Evolutionary conservation across 1,139 yeast species (phyloP), one percentile per base, ranked within the genome.

Genomic region (Sugiyamaella sp.): DNA sequence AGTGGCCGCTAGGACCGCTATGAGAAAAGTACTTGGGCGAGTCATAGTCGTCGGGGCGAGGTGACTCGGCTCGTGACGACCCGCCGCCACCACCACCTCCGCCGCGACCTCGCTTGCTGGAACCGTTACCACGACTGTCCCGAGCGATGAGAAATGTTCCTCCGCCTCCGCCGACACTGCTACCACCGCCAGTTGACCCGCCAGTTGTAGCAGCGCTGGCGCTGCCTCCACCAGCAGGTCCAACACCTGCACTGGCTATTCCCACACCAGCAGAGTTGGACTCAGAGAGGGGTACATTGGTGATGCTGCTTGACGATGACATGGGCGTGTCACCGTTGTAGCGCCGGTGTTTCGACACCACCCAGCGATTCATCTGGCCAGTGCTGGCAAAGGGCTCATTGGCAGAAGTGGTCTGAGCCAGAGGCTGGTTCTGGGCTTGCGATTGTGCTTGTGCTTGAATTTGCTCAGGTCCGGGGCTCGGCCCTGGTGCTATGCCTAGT

Each of bases 321-420:
- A 46, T 46, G 10, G 50, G 50, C 14, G 50, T 46, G 14, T 46
- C 50, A 25, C 50, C 50, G 16, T 29, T 46, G 3, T 37, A 38
- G 38, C 45, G 21, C 33, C 33, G 32, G 40, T 44, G 48, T 24
- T 44, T 44, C 6, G 48, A 44, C 2, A 44, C 29, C 35, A 44
- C 41, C 48, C 48, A 44, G n/a, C 47, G 38, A 17, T 33, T 44
- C 39, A 44, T 44, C 20, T 43, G 46, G 9, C 33, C 46, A 2
- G 19, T 27, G 29, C 29, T 43, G 21, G 3, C 46, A 29, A 16
- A 29, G 8, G 38, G 46, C 17, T 32, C 48, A 20, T n/a, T n/a
- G n/a, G 33, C 17, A 6, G 48, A 24, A 17, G 47, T 22, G 24
- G 12, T 6, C 14, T 27, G 19, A 43, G 22, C 27, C 8, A 20